Percentiles rank a stretch among this genome's conserved stretches.
These are phyloP conservation scores for Wickerhamiella kazuoi DNA, from an alignment of 805 yeast species.

Conservation along the genomic window DNA sequence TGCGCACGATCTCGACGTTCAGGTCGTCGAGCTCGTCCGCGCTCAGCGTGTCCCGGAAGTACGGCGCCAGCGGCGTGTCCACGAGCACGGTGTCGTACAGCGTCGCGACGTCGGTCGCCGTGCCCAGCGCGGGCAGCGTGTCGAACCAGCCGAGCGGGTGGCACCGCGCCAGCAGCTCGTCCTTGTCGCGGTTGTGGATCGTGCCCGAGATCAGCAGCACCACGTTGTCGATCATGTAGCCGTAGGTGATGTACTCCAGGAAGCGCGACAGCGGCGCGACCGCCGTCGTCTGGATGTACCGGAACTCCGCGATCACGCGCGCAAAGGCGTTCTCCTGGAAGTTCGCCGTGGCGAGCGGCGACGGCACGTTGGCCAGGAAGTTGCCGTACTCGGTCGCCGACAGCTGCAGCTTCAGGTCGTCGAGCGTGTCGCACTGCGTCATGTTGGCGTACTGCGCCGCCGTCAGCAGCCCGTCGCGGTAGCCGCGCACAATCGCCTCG, in stretches of 20 bases:
- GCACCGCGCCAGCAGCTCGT: conserved; percentile 75
- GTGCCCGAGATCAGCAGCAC: conserved; percentile 94
- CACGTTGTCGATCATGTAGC: conserved; percentile 97
- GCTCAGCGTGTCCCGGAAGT: conserved; percentile 73
- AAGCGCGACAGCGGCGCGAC: conserved; percentile 64
- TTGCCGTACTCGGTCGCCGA: conserved; percentile 94
- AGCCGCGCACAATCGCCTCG: conserved; percentile 91
- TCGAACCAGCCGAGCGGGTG: conserved; percentile 99
- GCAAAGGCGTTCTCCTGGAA: conserved; percentile 63
- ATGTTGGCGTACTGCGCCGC: conserved; percentile 72
- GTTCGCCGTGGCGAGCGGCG: conserved; percentile 70
- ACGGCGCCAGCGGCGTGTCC: conserved; percentile 95
- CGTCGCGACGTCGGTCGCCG: conserved; percentile 90
- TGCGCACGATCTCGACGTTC: conserved; percentile 87
- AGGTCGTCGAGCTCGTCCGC: conserved; percentile 85
- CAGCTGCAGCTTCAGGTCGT: conserved; percentile 82
- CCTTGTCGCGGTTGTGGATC: conserved; percentile 79
- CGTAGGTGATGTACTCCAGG: conserved; percentile 83
- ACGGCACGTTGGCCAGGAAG: conserved; percentile 64
- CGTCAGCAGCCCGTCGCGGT: conserved; percentile 65
- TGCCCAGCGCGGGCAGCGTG: conserved; percentile 83
- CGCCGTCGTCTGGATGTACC: conserved; percentile 69
- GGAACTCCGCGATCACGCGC: conserved; percentile 67
- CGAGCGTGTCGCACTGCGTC: conserved; percentile 90
- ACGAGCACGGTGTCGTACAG: conserved; percentile 80